Evolutionary conservation across 129 eudicot genomes (phyloP).

Genomic region (Artemisia argyi): DNA sequence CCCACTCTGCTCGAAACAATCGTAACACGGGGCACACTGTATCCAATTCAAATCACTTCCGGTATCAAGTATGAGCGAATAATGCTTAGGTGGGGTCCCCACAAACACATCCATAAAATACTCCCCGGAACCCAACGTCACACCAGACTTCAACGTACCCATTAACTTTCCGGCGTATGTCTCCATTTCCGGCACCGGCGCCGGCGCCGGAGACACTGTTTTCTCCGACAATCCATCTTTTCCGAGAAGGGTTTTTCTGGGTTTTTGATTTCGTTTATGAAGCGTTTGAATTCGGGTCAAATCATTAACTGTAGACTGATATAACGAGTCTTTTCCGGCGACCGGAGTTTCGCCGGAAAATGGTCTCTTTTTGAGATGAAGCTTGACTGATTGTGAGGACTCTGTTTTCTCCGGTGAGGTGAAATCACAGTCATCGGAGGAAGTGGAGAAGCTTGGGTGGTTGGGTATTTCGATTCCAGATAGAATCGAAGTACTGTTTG

Average conservation of each 20-base stretch:
- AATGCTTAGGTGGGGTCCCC: constrained; percentile 95
- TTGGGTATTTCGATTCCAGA: constrained; percentile 59
- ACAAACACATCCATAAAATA: constrained; percentile 93
- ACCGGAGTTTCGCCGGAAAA: constrained; percentile 13
- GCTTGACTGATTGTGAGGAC: constrained; percentile 37
- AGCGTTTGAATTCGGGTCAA: constrained; percentile 65
- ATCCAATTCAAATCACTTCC: constrained; percentile 98
- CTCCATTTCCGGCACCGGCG: neutral
- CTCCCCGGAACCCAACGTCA: constrained; percentile 92
- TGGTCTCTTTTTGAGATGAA: constrained; percentile 56
- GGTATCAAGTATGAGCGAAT: constrained; percentile 77
- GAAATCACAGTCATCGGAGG: constrained; percentile 43
- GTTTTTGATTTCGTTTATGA: constrained; percentile 57
- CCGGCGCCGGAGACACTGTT: constrained; percentile 10
- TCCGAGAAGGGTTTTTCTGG: constrained; percentile 50
- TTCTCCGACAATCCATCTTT: constrained; percentile 6
- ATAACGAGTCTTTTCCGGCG: constrained; percentile 44
- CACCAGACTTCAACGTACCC: constrained; percentile 89
- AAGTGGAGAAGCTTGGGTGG: constrained; percentile 34
- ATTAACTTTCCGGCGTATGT: constrained; percentile 55
- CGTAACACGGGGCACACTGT: constrained; percentile 81
- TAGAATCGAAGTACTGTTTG: constrained; percentile 28
- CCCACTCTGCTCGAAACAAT: constrained; percentile 87
- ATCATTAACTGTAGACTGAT: constrained; percentile 56
- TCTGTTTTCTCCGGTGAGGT: constrained; percentile 23